Conservation (phyloP, 495 filamentous ascomycete genomes). For the Aspergillus asperescens region DNA sequence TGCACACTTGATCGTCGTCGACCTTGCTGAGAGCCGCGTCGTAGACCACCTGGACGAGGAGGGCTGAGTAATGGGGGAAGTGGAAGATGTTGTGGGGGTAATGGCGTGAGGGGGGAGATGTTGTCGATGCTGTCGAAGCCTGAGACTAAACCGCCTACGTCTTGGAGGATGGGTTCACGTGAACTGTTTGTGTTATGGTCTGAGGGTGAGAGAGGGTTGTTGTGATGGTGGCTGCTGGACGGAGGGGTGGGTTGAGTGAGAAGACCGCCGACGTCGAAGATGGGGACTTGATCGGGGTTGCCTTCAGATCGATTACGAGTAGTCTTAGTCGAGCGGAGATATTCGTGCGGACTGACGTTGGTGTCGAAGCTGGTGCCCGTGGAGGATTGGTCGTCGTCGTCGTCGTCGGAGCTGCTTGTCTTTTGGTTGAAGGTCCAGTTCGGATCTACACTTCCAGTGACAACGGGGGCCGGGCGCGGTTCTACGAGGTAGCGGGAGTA, state of each 20-base stretch:
- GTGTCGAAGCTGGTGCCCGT: constrained; percentile 30
- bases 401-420: constrained; percentile 22
- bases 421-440: constrained; percentile 30
- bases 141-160: constrained; percentile 50
- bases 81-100: constrained; percentile 20
- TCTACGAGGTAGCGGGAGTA: constrained; percentile 31
- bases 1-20: constrained; percentile 21
- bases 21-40: constrained; percentile 7
- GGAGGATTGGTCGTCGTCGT: constrained; percentile 29
- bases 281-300: constrained; percentile 37
- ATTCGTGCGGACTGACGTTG: constrained; percentile 35
- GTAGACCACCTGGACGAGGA: constrained; percentile 11
- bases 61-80: constrained; percentile 4
- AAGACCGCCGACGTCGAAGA: constrained; percentile 69
- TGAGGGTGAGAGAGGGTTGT: neutral
- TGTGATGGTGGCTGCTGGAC: constrained; percentile 8
- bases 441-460: constrained; percentile 28
- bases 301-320: constrained; percentile 14
- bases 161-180: constrained; percentile 52
- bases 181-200: constrained; percentile 27
- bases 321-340: constrained; percentile 30
- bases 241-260: constrained; percentile 37
- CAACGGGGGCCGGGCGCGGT: constrained; percentile 38
- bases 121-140: constrained; percentile 23
- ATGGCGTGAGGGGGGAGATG: constrained; percentile 18